Percentiles rank a stretch among this genome's conserved stretches.
These are phyloP conservation scores for Auriscalpium microsporum DNA, from an alignment of 768 basidiomycete species.

Conservation along the genomic window DNA sequence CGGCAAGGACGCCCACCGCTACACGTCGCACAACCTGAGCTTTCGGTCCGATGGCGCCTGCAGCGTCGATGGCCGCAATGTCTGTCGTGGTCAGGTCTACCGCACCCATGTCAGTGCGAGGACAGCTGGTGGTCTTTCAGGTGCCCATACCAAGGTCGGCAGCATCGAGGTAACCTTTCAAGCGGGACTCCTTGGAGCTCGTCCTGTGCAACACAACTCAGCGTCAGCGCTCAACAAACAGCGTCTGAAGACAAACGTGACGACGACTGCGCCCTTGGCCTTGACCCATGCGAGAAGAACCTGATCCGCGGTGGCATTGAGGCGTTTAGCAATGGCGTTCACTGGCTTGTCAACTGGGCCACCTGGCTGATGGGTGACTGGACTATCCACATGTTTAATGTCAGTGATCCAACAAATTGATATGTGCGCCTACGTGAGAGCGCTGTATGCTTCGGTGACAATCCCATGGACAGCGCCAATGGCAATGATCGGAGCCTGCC, in stretches of 20 bases:
- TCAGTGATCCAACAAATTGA: background rate
- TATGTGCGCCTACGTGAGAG: conserved; percentile 40
- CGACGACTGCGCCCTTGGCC: conserved; percentile 54
- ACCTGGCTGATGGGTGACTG: conserved; percentile 48
- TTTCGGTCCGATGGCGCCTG: conserved; percentile 37
- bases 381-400: conserved; percentile 28
- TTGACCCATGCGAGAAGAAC: conserved; percentile 67
- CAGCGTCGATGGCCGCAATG: conserved; percentile 46
- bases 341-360: conserved; percentile 60
- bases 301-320: conserved; percentile 51
- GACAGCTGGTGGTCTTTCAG: background rate
- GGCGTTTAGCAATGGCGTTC: conserved; percentile 40
- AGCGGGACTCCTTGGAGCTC: conserved; percentile 55
- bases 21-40: background rate
- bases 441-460: conserved; percentile 64
- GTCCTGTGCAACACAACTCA: conserved; percentile 29
- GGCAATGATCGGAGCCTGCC: conserved; percentile 47
- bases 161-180: conserved; percentile 60
- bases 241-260: conserved; percentile 38
- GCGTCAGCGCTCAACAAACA: background rate
- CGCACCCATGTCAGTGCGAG: background rate
- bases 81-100: conserved; percentile 44
- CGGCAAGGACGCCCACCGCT: background rate
- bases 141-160: conserved; percentile 48
- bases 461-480: conserved; percentile 52